Base-by-base conservation (phyloP, 306 rosid species). In the Acmispon strigosus region DNA sequence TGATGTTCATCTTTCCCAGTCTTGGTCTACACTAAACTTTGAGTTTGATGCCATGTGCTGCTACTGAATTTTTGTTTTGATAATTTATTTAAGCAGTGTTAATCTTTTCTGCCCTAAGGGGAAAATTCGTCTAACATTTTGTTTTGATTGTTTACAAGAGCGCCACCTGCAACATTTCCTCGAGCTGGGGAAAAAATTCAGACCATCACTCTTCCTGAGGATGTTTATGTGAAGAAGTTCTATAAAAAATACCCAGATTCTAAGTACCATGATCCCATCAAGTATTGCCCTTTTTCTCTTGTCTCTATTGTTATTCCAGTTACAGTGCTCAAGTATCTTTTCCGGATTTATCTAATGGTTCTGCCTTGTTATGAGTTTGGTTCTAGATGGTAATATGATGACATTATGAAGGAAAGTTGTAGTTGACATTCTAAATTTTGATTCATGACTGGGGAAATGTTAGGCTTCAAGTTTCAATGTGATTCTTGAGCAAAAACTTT, bases 141-240 rank as follows among this genome's bases (percentile, higher is more conserved):
- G 13, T 51, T 73, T 48, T 66, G 3, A 52, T 4, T 60, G 65
- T 68, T 62, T 57, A 52, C 58, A 82, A 90, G 98, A 68, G 80
- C 95, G 13, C 97, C 96, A 6, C 98, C 98, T 45, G 83, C 93
- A 24, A 80, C 84, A 34, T 94, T 94, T 79, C 97, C 93, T 57
- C 85, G 84, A 42, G 76, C 78, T 22, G 87, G 74, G 69, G 96
- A 77, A 5, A 84, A 87, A 80, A 81, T 94, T 20, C 80, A 78
- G 75, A 73, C 74, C 44, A 94, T 94, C 79, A 83, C 72, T 61
- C 89, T 94, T 59, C 99, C 96, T 7, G 97, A 94, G 84, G 99
- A 91, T 76, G 80, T 71, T 34, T 91, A 86, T 74, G 73, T 91
- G 52, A 89, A 87, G 16, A 89, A 77, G 56, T 94, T 91, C 78